Base-by-base conservation (phyloP, 169 alveolate species). In the Cyclospora cayetanensis region DNA sequence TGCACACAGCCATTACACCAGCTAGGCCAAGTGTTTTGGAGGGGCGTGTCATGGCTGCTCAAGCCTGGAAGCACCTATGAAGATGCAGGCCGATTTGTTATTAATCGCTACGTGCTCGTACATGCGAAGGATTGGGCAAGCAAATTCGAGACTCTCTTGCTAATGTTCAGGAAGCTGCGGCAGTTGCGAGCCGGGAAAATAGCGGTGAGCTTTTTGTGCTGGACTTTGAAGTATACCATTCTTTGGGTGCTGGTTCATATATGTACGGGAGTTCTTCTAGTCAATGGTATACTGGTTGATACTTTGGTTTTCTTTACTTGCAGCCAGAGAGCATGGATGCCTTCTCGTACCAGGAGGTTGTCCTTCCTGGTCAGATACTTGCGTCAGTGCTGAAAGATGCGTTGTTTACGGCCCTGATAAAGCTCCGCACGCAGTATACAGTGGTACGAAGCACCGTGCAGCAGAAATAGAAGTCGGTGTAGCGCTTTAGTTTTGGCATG, bases 121-220 rank as follows among this genome's bases (percentile, higher is more conserved):
- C 99, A 99, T 90, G 95, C 98, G 34, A 94, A 96, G 63, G 96
- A 95, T 72, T 96, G 97, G 94, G 91, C 95, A 46, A 99, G 98
- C 55, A 99, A 99, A 94, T 98, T 98, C 84, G 98, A 98, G 91
- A 95, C 98, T 15, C 92, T 98, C 29, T 93, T 98, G 68, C 95
- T 98, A 77, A 98, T 98, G 99, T 97, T 98, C 88, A 98, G 97
- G 92, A 99, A 98, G 92, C 96, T 99, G 39, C 96, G 98, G 87
- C 96, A 97, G 77, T 95, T 98, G 29, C 98, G 98, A 39, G 96
- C 96, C 76, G 98, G 97, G 55, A 97, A 97, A 94, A 96, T 97
- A 29, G 50, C 84, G 55, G 94, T 91, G 29, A 46, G 83, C 29
- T 66, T 18, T 20, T 2, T 53, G 25, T 34, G 3, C 31, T 4